phyloP scores from a whole-genome alignment of 345 rosid species.

The Mercurialis annua region DNA sequence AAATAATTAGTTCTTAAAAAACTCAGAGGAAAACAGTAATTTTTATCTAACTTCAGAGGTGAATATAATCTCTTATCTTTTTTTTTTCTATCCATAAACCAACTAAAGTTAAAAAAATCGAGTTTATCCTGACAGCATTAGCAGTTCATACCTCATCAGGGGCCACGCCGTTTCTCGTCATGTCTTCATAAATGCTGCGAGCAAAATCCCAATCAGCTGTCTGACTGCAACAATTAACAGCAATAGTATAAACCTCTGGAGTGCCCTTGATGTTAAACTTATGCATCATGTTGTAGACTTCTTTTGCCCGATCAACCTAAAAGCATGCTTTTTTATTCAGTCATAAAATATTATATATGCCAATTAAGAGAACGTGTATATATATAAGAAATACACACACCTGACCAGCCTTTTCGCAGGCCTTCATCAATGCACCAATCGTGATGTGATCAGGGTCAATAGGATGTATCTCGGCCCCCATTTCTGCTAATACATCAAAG shows the following conservation, averaged over 20 bases:
- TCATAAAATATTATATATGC: background rate
- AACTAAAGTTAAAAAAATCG: no score
- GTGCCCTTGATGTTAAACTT: slow-evolving; percentile 73
- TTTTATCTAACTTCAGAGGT: no score
- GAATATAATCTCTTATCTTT: no score
- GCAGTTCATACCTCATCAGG: slow-evolving; percentile 44
- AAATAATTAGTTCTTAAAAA: no score
- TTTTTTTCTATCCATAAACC: no score
- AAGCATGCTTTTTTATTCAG: slow-evolving; percentile 26
- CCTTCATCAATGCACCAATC: slow-evolving; percentile 82
- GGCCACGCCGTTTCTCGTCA: slow-evolving; percentile 63
- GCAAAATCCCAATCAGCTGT: slow-evolving; percentile 91
- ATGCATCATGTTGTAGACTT: slow-evolving; percentile 77
- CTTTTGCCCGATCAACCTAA: slow-evolving; percentile 74
- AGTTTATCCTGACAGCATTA: background rate
- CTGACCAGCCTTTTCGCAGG: slow-evolving; percentile 86
- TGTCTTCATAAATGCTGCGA: slow-evolving; percentile 56
- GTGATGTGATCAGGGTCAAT: slow-evolving; percentile 95
- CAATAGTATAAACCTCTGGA: slow-evolving; percentile 91
- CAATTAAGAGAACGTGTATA: background rate
- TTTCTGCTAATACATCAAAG: slow-evolving; percentile 95
- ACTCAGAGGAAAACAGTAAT: no score
- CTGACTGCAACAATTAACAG: slow-evolving; percentile 74
- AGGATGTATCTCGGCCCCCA: slow-evolving; percentile 77
- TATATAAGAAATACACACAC: slow-evolving; percentile 35